phyloP scores from a whole-genome alignment of 345 rosid species.

The Luvunga scandens region DNA sequence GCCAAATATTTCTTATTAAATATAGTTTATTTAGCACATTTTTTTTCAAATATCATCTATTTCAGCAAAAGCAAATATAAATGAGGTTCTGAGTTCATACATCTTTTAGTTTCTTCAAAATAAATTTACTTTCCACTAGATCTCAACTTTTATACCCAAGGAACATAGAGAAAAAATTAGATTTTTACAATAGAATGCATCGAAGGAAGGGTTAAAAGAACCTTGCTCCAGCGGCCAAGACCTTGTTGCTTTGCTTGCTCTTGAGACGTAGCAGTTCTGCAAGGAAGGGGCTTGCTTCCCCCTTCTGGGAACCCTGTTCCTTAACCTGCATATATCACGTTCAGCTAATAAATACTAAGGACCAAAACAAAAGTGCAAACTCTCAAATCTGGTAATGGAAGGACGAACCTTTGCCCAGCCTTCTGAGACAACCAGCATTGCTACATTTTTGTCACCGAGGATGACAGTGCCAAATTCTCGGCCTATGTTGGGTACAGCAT shows the following conservation, averaged over 20 bases:
- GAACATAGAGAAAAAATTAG: background rate
- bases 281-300: slow-evolving; percentile 83
- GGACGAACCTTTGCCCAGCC: slow-evolving; percentile 91
- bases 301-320: slow-evolving; percentile 82
- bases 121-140: background rate
- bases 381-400: slow-evolving; percentile 2
- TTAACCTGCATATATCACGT: slow-evolving; percentile 55
- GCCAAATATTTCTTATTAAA: background rate
- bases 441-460: slow-evolving; percentile 81
- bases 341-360: slow-evolving; percentile 7
- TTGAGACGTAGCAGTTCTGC: slow-evolving; percentile 54
- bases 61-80: background rate
- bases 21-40: background rate
- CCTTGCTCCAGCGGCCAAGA: slow-evolving; percentile 90
- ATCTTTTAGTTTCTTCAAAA: background rate
- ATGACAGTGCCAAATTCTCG: slow-evolving; percentile 92
- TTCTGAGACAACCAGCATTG: slow-evolving; percentile 58
- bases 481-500: slow-evolving; percentile 64
- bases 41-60: background rate
- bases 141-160: background rate
- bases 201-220: slow-evolving; percentile 16
- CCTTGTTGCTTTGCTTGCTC: slow-evolving; percentile 83
- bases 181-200: background rate
- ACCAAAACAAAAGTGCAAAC: background rate
- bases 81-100: background rate